Conservation (phyloP, 805 yeast genomes). For the Suhomyces faveliae region DNA sequence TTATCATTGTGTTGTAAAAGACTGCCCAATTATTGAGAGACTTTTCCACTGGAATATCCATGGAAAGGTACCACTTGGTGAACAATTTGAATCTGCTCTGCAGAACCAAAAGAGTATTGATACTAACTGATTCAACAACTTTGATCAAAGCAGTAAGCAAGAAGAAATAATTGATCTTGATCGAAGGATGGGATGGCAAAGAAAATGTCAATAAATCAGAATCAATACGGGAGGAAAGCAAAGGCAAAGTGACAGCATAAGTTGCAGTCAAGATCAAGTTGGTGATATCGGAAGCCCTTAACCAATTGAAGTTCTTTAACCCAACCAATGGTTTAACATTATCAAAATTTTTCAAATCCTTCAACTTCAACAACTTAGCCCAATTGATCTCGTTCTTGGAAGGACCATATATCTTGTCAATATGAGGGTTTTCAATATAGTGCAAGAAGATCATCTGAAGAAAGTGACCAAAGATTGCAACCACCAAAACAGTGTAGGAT, state of each 20-base stretch:
- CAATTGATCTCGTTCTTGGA: constrained; percentile 38
- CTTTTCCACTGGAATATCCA: constrained; percentile 60
- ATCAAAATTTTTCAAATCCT: constrained; percentile 44
- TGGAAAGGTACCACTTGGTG: constrained; percentile 62
- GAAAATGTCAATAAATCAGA: constrained; percentile 17
- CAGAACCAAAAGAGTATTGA: constrained; percentile 49
- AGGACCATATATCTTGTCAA: constrained; percentile 72
- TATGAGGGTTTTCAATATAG: constrained; percentile 81
- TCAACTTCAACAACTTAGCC: constrained; percentile 43
- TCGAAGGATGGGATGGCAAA: constrained; percentile 20
- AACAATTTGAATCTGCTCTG: constrained; percentile 64
- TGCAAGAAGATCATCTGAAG: constrained; percentile 73
- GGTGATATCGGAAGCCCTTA: constrained; percentile 63
- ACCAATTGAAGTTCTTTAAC: constrained; percentile 58
- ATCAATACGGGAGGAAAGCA: constrained; percentile 9
- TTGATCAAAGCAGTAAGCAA: constrained; percentile 47
- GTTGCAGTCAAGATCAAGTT: constrained; percentile 44
- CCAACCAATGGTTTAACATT: constrained; percentile 54
- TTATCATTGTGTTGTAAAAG: constrained; percentile 50
- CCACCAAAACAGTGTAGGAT: constrained; percentile 64
- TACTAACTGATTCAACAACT: constrained; percentile 48
- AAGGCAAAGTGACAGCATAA: constrained; percentile 43
- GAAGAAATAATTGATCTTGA: constrained; percentile 29
- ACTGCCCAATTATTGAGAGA: constrained; percentile 75
- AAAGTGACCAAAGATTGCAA: constrained; percentile 73